These are phyloP conservation scores for Aristolochia contorta DNA, from an alignment of 164 flowering plant species.

Conservation along the genomic window DNA sequence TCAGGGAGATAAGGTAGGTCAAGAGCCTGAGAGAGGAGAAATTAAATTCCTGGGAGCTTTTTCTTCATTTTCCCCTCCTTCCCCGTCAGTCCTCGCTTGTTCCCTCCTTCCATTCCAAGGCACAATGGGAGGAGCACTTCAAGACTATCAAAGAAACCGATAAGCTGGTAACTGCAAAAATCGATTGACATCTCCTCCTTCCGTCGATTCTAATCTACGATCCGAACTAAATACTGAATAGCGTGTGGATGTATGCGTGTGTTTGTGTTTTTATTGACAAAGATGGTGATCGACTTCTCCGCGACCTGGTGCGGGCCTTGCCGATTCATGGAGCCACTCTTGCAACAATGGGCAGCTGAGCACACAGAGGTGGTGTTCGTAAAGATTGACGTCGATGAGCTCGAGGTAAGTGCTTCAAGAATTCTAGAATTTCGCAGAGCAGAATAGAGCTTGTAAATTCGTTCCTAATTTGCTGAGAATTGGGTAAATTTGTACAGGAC, in stretches of 20 bases:
- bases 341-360: slow-evolving; percentile 34
- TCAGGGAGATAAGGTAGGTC: no score
- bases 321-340: slow-evolving; percentile 34
- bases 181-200: neutral
- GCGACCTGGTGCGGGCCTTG: slow-evolving; percentile 79
- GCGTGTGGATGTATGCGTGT: no score
- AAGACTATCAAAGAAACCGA: neutral
- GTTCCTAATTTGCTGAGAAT: slow-evolving; percentile 6
- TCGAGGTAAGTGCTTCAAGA: slow-evolving; percentile 19
- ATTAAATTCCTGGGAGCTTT: no score
- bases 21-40: no score
- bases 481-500: slow-evolving; percentile 12
- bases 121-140: neutral
- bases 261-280: neutral
- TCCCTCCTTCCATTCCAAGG: neutral
- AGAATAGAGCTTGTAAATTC: neutral
- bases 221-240: neutral
- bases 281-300: slow-evolving; percentile 62
- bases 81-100: neutral
- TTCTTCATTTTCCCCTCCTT: no score
- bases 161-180: neutral
- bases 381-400: slow-evolving; percentile 61
- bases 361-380: slow-evolving; percentile 46
- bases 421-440: no score
- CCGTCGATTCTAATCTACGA: neutral